A percentile compares a stretch with the other conserved stretches of the same genome.
Conservation (phyloP, 2,329 filamentous ascomycete genomes). For the Domatiomyces globalis region DNA sequence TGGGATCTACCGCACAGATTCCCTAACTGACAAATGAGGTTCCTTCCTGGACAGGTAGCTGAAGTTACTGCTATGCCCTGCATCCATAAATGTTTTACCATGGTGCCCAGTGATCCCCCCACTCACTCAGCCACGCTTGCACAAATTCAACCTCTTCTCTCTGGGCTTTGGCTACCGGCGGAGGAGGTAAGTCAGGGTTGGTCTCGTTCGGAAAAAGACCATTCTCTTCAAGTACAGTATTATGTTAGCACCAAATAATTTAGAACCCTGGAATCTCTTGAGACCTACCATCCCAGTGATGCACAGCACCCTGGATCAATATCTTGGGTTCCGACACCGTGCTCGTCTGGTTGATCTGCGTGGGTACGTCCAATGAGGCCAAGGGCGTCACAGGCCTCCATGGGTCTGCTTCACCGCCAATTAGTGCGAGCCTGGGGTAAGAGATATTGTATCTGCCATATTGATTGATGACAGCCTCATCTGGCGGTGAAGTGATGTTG, state of each 20-base stretch:
- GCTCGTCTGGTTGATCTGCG: conserved; percentile 34
- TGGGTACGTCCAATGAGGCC: conserved; percentile 41
- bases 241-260: not conserved
- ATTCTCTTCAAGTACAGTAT: conserved; percentile 5
- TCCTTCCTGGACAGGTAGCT: not conserved
- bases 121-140: conserved; percentile 52
- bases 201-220: conserved; percentile 44
- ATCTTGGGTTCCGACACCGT: conserved; percentile 55
- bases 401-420: conserved; percentile 66
- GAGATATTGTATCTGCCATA: conserved; percentile 60
- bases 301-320: conserved; percentile 59
- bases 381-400: conserved; percentile 65
- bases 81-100: not conserved
- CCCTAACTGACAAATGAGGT: not conserved
- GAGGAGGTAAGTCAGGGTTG: conserved; percentile 42
- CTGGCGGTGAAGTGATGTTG: conserved; percentile 50
- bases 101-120: conserved; percentile 23
- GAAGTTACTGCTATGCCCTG: not conserved
- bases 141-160: conserved; percentile 47
- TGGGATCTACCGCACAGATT: not conserved
- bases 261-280: not conserved
- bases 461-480: conserved; percentile 57
- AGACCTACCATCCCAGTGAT: conserved; percentile 52
- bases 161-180: conserved; percentile 41
- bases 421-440: conserved; percentile 60